phyloP scores from a whole-genome alignment of 2,329 filamentous ascomycete genomes.

The Fusarium sp. region DNA sequence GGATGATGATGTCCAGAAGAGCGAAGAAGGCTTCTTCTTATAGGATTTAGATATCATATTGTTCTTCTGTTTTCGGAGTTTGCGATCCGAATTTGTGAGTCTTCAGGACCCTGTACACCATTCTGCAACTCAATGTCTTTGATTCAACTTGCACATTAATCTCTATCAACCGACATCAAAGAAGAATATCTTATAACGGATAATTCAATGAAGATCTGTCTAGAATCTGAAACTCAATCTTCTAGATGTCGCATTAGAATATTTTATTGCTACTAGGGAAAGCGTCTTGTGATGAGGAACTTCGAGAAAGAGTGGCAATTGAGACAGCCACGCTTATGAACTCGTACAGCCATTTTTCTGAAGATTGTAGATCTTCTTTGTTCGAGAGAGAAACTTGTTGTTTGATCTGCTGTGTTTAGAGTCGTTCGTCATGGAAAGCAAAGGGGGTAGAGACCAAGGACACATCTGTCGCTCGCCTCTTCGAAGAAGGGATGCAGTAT shows the following conservation, averaged over 20 bases:
- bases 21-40: neutral
- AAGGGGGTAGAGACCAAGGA: no score
- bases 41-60: neutral
- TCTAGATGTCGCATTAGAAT: conserved; percentile 5
- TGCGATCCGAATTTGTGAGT: neutral
- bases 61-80: neutral
- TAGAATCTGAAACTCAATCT: conserved; percentile 12
- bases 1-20: neutral
- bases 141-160: conserved; percentile 30
- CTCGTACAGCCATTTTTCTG: neutral
- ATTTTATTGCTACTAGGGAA: neutral
- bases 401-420: no score
- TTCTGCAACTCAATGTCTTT: conserved; percentile 34
- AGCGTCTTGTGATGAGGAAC: neutral
- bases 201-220: neutral
- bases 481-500: no score
- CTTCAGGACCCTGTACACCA: conserved; percentile 5
- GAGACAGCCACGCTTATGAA: conserved; percentile 17
- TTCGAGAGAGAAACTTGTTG: no score
- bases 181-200: neutral
- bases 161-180: conserved; percentile 2
- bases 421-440: no score
- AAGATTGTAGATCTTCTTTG: no score
- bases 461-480: no score
- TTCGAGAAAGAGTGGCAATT: conserved; percentile 10